A percentile compares a stretch with the other conserved stretches of the same genome.
These are phyloP conservation scores for Coemansia sp. DNA, from an alignment of 192 early-diverging fungal species.

Conservation along the genomic window DNA sequence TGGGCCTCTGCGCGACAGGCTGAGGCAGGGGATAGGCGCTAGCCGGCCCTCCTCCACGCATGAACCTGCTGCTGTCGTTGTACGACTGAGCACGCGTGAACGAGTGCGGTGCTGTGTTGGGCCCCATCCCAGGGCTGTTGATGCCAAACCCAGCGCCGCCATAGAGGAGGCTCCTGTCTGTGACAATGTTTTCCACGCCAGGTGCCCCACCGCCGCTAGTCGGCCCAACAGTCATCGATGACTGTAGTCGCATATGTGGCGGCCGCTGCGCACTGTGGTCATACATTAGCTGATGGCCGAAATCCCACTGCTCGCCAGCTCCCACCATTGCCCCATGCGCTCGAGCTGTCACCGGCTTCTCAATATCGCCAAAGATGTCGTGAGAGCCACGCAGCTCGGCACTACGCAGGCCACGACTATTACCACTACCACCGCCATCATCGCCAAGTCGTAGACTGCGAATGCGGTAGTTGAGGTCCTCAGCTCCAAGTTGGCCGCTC, in stretches of 20 bases:
- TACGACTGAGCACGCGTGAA: constrained; percentile 42
- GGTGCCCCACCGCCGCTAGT: background rate
- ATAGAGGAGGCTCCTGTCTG: constrained; percentile 31
- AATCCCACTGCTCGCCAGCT: constrained; percentile 42
- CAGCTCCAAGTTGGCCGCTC: constrained; percentile 15
- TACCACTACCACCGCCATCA: constrained; percentile 6
- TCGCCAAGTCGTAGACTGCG: constrained; percentile 37
- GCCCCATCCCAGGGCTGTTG: constrained; percentile 23
- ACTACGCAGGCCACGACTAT: constrained; percentile 32
- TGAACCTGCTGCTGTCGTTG: constrained; percentile 26
- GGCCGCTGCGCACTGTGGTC: constrained; percentile 12
- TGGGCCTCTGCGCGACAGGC: constrained; percentile 45
- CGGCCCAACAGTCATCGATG: constrained; percentile 13
- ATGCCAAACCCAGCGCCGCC: constrained; percentile 12
- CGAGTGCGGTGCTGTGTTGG: constrained; percentile 16
- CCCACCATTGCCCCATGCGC: constrained; percentile 19
- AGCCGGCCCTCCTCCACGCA: constrained; percentile 30
- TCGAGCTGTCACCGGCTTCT: constrained; percentile 19
- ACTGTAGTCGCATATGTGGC: constrained; percentile 22
- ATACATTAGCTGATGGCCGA: constrained; percentile 26
- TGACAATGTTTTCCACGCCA: constrained; percentile 40
- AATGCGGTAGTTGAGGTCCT: constrained; percentile 40
- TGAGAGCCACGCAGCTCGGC: constrained; percentile 38
- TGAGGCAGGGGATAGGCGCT: constrained; percentile 50
- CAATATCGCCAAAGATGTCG: constrained; percentile 45